These are phyloP conservation scores for Citrus unshiu DNA, from an alignment of 345 rosid species.

Conservation along the genomic window DNA sequence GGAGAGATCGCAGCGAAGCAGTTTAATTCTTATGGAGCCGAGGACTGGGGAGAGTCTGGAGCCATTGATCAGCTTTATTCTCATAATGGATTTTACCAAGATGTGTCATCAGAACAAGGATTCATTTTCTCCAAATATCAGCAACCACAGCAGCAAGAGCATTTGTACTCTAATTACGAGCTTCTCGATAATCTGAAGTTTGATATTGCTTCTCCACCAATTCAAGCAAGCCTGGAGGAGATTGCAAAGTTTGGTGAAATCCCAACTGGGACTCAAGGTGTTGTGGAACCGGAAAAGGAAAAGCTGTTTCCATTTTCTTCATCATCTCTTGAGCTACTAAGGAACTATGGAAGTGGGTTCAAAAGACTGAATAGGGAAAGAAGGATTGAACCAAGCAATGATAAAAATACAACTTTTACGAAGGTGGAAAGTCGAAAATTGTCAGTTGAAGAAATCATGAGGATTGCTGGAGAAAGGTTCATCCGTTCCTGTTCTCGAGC, in stretches of 20 bases:
- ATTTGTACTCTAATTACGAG: conserved; percentile 6
- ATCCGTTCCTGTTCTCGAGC: conserved; percentile 20
- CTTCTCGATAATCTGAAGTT: conserved; percentile 22
- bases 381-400: conserved; percentile 17
- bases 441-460: conserved; percentile 40
- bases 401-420: neutral
- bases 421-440: conserved; percentile 1
- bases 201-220: conserved; percentile 23
- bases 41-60: conserved; percentile 12
- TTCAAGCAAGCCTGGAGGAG: conserved; percentile 26
- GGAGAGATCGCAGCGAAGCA: neutral
- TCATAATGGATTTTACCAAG: conserved; percentile 20
- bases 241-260: conserved; percentile 17
- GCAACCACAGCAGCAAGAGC: conserved; percentile 14
- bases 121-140: conserved; percentile 13
- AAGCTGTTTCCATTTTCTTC: conserved; percentile 17
- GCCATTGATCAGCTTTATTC: conserved; percentile 8
- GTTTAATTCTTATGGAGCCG: conserved; percentile 10
- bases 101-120: conserved; percentile 7
- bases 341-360: conserved; percentile 27
- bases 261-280: conserved; percentile 1
- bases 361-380: conserved; percentile 17
- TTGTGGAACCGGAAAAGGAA: conserved; percentile 12
- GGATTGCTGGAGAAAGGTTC: conserved; percentile 48
- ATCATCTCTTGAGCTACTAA: conserved; percentile 41